These are phyloP conservation scores for Xylaria scruposa DNA, from an alignment of 495 filamentous ascomycete species.

Conservation along the genomic window DNA sequence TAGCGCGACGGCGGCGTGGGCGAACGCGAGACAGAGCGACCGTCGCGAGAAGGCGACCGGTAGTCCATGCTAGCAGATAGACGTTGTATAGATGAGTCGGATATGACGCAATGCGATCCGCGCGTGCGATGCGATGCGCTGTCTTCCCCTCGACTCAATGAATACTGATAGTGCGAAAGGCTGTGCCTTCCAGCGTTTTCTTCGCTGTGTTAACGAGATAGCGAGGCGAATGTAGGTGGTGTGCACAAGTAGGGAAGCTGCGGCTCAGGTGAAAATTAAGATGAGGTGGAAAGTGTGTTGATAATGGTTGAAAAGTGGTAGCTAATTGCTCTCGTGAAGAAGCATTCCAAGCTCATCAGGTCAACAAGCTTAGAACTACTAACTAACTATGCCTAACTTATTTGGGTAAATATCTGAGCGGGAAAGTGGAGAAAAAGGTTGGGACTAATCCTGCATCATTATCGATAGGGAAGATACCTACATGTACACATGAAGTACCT, in stretches of 20 bases:
- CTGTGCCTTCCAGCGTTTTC: not conserved
- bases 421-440: not conserved
- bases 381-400: not conserved
- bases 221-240: not conserved
- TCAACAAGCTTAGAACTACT: not conserved
- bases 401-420: not conserved
- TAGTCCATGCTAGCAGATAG: slow-evolving; percentile 38
- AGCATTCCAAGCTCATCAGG: slow-evolving; percentile 3
- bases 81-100: not conserved
- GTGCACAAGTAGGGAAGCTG: not conserved
- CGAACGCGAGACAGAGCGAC: slow-evolving; percentile 38
- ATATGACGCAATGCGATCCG: slow-evolving; percentile 18
- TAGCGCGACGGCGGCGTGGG: slow-evolving; percentile 41
- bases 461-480: not conserved
- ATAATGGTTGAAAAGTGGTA: not conserved
- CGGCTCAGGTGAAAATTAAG: not conserved
- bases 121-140: not conserved
- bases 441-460: not conserved
- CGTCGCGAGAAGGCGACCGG: slow-evolving; percentile 38
- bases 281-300: slow-evolving; percentile 1
- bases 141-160: not conserved
- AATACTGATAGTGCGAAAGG: not conserved
- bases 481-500: too few species aligned
- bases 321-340: not conserved
- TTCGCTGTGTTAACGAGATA: not conserved